phyloP scores from a whole-genome alignment of 805 yeast genomes.

The Cyberlindnera maritima region DNA sequence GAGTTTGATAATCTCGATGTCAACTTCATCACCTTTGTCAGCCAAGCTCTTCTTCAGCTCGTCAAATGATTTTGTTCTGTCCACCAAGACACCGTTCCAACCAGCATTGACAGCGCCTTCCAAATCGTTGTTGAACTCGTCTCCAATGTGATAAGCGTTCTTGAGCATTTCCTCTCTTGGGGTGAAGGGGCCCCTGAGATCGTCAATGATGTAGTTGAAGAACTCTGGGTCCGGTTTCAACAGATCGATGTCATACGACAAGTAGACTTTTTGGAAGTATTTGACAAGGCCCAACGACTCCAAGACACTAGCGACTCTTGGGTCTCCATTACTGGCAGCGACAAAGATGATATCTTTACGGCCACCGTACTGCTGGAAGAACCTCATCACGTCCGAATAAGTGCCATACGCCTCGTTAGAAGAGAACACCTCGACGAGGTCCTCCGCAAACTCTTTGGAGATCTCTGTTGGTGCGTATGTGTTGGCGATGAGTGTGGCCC shows the following conservation, averaged over 20 bases:
- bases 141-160: conserved; percentile 66
- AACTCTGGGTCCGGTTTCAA: conserved; percentile 51
- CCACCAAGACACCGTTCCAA: conserved; percentile 58
- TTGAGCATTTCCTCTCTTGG: conserved; percentile 23
- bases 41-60: conserved; percentile 16
- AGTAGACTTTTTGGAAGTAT: conserved; percentile 42
- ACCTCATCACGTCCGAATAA: conserved; percentile 51
- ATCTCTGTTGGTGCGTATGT: conserved; percentile 37
- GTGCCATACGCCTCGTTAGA: conserved; percentile 52
- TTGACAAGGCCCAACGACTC: conserved; percentile 42
- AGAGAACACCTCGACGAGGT: conserved; percentile 47
- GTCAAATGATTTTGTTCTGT: conserved; percentile 38
- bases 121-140: conserved; percentile 53
- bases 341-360: conserved; percentile 36
- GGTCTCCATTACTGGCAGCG: conserved; percentile 63
- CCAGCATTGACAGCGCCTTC: conserved; percentile 53
- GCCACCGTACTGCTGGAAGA: conserved; percentile 34
- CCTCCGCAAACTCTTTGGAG: conserved; percentile 39
- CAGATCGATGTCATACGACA: conserved; percentile 56
- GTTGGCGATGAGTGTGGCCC: conserved; percentile 48
- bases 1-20: conserved; percentile 12
- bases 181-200: conserved; percentile 23
- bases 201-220: conserved; percentile 39
- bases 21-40: conserved; percentile 11
- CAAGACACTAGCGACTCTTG: conserved; percentile 44